Percentiles rank a stretch among this genome's conserved stretches.
Conservation (phyloP, 495 filamentous ascomycete genomes). For the Antarctomyces pellizariae region DNA sequence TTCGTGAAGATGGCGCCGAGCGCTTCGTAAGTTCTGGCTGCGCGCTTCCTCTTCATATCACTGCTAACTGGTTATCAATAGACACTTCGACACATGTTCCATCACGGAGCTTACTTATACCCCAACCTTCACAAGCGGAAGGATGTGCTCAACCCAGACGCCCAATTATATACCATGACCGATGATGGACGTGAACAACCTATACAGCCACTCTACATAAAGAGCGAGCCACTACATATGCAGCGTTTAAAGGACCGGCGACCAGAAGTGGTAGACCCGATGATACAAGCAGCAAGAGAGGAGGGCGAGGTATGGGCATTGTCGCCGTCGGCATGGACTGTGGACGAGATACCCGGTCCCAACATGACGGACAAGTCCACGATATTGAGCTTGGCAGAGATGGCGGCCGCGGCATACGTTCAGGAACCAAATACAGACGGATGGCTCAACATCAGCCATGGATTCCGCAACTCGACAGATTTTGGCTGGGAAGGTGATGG, state of each 20-base stretch:
- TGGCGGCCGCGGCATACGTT: slow-evolving; percentile 78
- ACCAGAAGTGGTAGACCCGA: slow-evolving; percentile 45
- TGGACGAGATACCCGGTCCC: slow-evolving; percentile 56
- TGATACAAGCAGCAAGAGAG: slow-evolving; percentile 42
- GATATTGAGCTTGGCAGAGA: slow-evolving; percentile 58
- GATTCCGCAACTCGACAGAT: slow-evolving; percentile 55
- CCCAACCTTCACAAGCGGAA: slow-evolving; percentile 49
- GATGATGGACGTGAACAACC: slow-evolving; percentile 27
- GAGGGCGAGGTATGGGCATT: slow-evolving; percentile 33
- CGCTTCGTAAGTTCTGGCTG: slow-evolving; percentile 4
- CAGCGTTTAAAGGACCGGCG: slow-evolving; percentile 64
- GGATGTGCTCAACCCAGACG: slow-evolving; percentile 38
- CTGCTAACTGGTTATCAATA: slow-evolving; percentile 15
- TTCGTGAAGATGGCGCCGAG: slow-evolving; percentile 19
- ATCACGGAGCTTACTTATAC: slow-evolving; percentile 56
- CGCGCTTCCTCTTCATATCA: slow-evolving; percentile 1
- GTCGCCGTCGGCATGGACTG: slow-evolving; percentile 52
- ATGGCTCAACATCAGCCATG: slow-evolving; percentile 61
- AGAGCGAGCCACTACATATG: slow-evolving; percentile 39
- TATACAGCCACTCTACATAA: slow-evolving; percentile 24
- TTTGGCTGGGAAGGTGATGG: slow-evolving; percentile 87
- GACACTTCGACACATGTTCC: slow-evolving; percentile 74
- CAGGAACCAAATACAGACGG: slow-evolving; percentile 41
- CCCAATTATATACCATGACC: slow-evolving; percentile 35
- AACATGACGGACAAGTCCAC: slow-evolving; percentile 73